Evolutionary conservation across 305 asterid genomes (phyloP).

Genomic region (Rubia peregrina): DNA sequence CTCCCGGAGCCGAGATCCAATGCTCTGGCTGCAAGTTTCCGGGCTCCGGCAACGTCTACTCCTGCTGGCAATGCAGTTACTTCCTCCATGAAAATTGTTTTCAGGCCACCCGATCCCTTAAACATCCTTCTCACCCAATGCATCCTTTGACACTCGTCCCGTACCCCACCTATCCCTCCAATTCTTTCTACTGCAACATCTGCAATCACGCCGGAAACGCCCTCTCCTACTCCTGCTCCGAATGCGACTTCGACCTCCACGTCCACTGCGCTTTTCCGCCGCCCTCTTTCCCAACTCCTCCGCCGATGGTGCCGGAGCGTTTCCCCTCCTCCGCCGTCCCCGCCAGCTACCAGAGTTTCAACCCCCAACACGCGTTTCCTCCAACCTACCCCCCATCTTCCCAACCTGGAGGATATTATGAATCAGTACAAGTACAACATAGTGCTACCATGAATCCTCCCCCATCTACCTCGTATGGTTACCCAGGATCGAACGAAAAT

Average conservation of each 20-base stretch:
- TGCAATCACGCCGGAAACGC: slow-evolving; percentile 46
- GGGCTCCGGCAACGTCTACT: slow-evolving; percentile 39
- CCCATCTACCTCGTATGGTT: neutral
- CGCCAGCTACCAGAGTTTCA: neutral
- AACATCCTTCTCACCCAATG: slow-evolving; percentile 46
- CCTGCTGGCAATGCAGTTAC: slow-evolving; percentile 59
- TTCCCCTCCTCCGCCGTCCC: slow-evolving; percentile 14
- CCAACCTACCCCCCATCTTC: neutral
- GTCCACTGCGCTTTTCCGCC: slow-evolving; percentile 44
- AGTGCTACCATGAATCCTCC: slow-evolving; percentile 21
- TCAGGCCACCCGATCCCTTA: slow-evolving; percentile 40
- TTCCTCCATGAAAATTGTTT: slow-evolving; percentile 62
- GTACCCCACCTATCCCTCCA: slow-evolving; percentile 52
- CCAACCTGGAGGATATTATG: slow-evolving; percentile 9
- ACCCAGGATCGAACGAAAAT: neutral
- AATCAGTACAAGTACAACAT: slow-evolving; percentile 18
- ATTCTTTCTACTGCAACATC: slow-evolving; percentile 48
- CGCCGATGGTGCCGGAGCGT: slow-evolving; percentile 3
- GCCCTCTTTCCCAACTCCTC: slow-evolving; percentile 4
- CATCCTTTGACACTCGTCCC: slow-evolving; percentile 60
- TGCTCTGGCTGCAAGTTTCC: slow-evolving; percentile 59
- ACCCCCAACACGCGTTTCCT: slow-evolving; percentile 1
- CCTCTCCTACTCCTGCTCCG: slow-evolving; percentile 46
- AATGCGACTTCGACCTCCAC: slow-evolving; percentile 64
- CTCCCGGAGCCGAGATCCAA: slow-evolving; percentile 39